Evolutionary conservation across 371 early-diverging fungal genomes (phyloP), one percentile per base, ranked within the genome.

Genomic region (Mucor circinelloides): DNA sequence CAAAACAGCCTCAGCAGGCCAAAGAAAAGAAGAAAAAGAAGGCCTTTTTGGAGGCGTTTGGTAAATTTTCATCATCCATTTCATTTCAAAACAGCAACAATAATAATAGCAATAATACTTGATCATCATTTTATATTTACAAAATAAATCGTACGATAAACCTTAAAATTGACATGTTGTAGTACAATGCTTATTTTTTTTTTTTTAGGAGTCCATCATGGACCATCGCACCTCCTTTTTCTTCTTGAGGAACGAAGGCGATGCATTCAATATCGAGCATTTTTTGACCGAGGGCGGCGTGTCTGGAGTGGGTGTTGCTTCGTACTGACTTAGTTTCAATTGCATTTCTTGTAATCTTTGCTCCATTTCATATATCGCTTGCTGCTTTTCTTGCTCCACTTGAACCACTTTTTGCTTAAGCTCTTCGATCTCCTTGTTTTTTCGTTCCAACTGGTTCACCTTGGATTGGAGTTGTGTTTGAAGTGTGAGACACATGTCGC

Each of bases 11-110:
- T n/a, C n/a, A n/a, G 34, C 60, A 42, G 2, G 50, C 28, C 19
- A 72, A 71, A 60, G 73, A 74, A 23, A 68, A 73, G 34, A 79
- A 79, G 50, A 77, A 79, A 27, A 74, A 72, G 58, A 80, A 77
- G 59, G 71, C 81, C 0, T 76, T 78, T 58, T 72, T 80, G 55
- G 77, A 72, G 59, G 70, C 75, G 19, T 73, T 75, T 60, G 76
- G 80, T 31, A 80, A 72, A 52, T 56, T 71, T n/a, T 78, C 78
- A 54, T 72, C 77, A 17, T 74, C 77, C 23, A 70, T 75, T 25
- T 56, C 64, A 23, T 66, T 66, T 42, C 72, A 71, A 57, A 60
- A 60, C 44, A 58, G 25, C 36, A 58, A 36, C 46, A 46, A 57
- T 25, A 58, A 27, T 42, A 48, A 48, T 30, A 42, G 9, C 25